A percentile compares a stretch with the other conserved stretches of the same genome.
These are phyloP conservation scores for Heterobasidion annosum DNA, from an alignment of 1,284 basidiomycete species.

Conservation along the genomic window DNA sequence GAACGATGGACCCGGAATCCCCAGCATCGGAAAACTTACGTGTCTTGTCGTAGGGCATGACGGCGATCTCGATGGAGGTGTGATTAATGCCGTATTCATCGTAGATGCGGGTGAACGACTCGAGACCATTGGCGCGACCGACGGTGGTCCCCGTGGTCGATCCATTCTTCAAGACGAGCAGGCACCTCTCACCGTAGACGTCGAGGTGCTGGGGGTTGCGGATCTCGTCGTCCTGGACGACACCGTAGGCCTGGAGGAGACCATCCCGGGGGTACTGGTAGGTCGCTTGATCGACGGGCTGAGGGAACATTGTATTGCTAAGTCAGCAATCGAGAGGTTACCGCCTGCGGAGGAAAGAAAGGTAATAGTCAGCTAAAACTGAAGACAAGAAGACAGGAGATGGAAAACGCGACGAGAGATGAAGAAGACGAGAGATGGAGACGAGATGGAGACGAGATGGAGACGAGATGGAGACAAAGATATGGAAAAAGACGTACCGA, in stretches of 20 bases:
- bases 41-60: constrained; percentile 13
- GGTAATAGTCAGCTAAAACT: constrained; percentile 12
- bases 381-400: constrained; percentile 2
- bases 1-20: constrained; percentile 16
- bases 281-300: background rate
- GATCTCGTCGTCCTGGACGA: constrained; percentile 16
- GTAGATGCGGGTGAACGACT: constrained; percentile 13
- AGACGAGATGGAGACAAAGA: constrained; percentile 12
- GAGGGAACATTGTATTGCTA: constrained; percentile 1
- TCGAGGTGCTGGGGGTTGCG: constrained; percentile 17
- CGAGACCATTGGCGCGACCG: constrained; percentile 15
- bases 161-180: constrained; percentile 21
- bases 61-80: constrained; percentile 12
- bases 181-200: constrained; percentile 12
- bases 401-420: background rate
- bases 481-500: constrained; percentile 17
- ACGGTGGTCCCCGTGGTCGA: constrained; percentile 19
- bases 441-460: no score
- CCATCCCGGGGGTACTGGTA: constrained; percentile 17
- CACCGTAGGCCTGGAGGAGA: constrained; percentile 18
- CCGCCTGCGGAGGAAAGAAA: constrained; percentile 7
- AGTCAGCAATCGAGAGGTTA: background rate
- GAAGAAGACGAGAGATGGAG: constrained; percentile 4
- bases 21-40: constrained; percentile 14
- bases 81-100: constrained; percentile 2